Conservation (phyloP, 2,329 filamentous ascomycete species). For the Capronia epimyces region DNA sequence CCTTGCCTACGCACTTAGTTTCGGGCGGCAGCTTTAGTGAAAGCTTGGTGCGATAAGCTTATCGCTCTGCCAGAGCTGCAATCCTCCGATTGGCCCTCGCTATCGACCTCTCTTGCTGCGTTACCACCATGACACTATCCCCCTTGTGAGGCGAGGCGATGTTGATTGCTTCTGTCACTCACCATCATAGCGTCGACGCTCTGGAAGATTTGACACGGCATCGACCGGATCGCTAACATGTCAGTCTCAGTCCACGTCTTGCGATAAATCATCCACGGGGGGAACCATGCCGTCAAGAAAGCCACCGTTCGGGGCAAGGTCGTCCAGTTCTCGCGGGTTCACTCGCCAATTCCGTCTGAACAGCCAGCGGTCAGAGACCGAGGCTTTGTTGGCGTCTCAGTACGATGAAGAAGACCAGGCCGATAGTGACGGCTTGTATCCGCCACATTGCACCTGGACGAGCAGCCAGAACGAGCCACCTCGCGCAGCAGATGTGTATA, state of each 20-base stretch:
- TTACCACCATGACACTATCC: too few relatives aligned
- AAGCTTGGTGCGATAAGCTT: slow-evolving; percentile 19
- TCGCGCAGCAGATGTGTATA: slow-evolving; percentile 21
- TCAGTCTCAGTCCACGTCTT: too few relatives aligned
- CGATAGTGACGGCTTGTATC: slow-evolving; percentile 29
- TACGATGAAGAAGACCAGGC: slow-evolving; percentile 24
- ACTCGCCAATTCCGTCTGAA: slow-evolving; percentile 16
- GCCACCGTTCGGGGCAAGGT: background rate
- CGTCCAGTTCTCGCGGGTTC: background rate
- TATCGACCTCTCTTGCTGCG: background rate
- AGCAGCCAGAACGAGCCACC: slow-evolving; percentile 19
- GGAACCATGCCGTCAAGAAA: background rate
- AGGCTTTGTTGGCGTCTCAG: slow-evolving; percentile 24
- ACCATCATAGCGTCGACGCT: too few relatives aligned
- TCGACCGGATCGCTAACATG: too few relatives aligned
- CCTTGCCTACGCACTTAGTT: background rate
- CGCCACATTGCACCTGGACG: slow-evolving; percentile 28
- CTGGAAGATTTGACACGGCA: too few relatives aligned
- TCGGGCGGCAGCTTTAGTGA: slow-evolving; percentile 1
- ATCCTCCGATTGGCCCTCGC: background rate
- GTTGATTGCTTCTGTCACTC: too few relatives aligned
- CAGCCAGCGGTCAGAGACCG: slow-evolving; percentile 17
- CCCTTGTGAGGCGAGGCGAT: too few relatives aligned
- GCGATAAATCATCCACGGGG: too few relatives aligned
- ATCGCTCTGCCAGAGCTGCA: background rate